Evolutionary conservation across 2,329 filamentous ascomycete genomes (phyloP), one percentile per base, ranked within the genome.

Genomic region (Nemania diffusa): DNA sequence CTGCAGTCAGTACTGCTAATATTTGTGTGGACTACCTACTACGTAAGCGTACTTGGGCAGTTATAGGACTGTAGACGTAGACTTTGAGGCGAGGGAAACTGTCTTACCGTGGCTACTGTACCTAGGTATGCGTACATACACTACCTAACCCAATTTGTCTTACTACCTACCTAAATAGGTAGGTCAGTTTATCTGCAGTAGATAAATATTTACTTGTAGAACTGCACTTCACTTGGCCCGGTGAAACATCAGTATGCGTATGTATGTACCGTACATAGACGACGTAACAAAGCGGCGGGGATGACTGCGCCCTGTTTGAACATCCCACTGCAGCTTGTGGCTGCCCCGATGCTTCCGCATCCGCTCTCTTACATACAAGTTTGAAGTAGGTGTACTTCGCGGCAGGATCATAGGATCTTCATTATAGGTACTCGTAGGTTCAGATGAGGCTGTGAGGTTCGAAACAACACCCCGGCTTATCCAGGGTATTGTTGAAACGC

Each of bases 301-400:
- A 37, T 52, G 27, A 57, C 29, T 53, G 51, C 42, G 26, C 34
- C 34, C 46, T 58, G 32, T n/a, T n/a, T 46, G 48, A 29, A 48
- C 52, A 63, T 56, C 34, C 46, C 48, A 66, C 64, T 34, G 46
- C 52, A 53, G 53, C 52, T n/a, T n/a, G 44, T 62, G 42, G 51
- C 44, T 55, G 20, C 32, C 51, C 63, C 52, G 57, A 40, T 26
- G 48, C 24, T 51, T 51, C 48, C 13, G 48, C 15, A 51, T 40
- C 37, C 13, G 13, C 15, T 40, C n/a, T n/a, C n/a, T n/a, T n/a
- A n/a, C 37, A 40, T 40, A 40, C 15, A 11, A 5, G 17, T 15
- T 11, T 17, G 17, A 5, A 34, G 32, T 34, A 5, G 32, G 32
- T 34, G 11, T 5, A 40, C 11, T 40, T 9, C 15, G 37, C 37